These are phyloP conservation scores for Dactylellina leptospora DNA, from an alignment of 2,329 filamentous ascomycete species.

Conservation along the genomic window DNA sequence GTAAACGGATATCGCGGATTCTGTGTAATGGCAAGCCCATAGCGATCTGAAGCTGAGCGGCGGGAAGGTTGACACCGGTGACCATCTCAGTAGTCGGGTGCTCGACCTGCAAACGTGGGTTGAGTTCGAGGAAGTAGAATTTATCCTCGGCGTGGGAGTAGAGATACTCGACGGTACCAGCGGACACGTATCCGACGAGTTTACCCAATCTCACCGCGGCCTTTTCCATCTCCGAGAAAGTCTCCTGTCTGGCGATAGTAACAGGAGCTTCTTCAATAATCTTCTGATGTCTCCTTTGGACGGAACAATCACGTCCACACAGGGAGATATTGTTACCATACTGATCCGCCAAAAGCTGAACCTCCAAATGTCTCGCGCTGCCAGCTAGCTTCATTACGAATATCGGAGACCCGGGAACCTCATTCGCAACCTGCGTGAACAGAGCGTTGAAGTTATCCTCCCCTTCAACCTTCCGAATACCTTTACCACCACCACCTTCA, in stretches of 20 bases:
- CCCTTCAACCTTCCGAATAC: conserved; percentile 90
- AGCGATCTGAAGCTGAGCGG: conserved; percentile 96
- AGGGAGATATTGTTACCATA: conserved; percentile 99
- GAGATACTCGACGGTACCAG: conserved; percentile 97
- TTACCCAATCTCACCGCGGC: conserved; percentile 92
- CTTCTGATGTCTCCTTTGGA: conserved; percentile 98
- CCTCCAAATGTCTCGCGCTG: conserved; percentile 94
- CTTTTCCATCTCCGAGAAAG: conserved; percentile 96
- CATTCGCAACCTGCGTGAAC: conserved; percentile 94
- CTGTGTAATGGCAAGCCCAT: conserved; percentile 97
- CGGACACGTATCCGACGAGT: conserved; percentile 97
- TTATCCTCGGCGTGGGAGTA: conserved; percentile 98
- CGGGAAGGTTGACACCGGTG: conserved; percentile 93
- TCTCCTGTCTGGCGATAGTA: conserved; percentile 87
- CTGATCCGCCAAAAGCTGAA: conserved; percentile 96
- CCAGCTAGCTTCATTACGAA: conserved; percentile 99
- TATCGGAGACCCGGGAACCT: conserved; percentile 98
- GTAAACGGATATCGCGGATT: conserved; percentile 91
- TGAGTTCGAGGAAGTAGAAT: conserved; percentile 99
- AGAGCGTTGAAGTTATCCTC: conserved; percentile 85
- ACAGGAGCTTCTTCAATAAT: conserved; percentile 99
- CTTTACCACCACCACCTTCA: conserved; percentile 98
- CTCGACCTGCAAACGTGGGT: conserved; percentile 98
- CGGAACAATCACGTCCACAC: conserved; percentile 97
- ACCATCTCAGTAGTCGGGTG: conserved; percentile 99